These are phyloP conservation scores for Phytophthora cactorum DNA, from an alignment of 352 stramenopile genomes.

Conservation along the genomic window DNA sequence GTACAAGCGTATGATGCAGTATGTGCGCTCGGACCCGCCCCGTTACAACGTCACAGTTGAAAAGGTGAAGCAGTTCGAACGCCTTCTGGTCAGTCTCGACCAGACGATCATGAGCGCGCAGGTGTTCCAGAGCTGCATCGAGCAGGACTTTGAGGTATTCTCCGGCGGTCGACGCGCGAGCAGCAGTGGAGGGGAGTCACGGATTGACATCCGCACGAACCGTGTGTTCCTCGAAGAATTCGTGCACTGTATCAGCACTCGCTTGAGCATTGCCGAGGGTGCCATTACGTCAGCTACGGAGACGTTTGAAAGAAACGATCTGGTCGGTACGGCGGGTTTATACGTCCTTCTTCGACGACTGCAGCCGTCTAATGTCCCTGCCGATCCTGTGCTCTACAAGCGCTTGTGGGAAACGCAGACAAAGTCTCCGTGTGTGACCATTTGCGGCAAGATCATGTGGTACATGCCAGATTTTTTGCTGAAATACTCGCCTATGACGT, in stretches of 20 bases:
- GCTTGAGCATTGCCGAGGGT: constrained; percentile 64
- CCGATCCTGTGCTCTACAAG: constrained; percentile 91
- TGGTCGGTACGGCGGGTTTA: constrained; percentile 89
- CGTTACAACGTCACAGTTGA: constrained; percentile 87
- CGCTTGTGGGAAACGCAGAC: constrained; percentile 90
- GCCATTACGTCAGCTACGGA: constrained; percentile 87
- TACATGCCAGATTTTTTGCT: constrained; percentile 89
- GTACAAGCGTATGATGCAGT: constrained; percentile 94
- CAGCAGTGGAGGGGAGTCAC: constrained; percentile 72
- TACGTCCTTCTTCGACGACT: constrained; percentile 91
- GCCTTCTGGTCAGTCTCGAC: constrained; percentile 86
- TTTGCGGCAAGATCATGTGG: constrained; percentile 87
- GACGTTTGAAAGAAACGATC: constrained; percentile 87
- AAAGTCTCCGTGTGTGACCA: constrained; percentile 83
- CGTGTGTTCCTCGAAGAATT: constrained; percentile 89
- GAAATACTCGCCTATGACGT: constrained; percentile 83
- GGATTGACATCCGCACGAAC: constrained; percentile 86
- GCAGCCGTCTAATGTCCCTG: constrained; percentile 81
- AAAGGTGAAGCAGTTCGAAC: constrained; percentile 87
- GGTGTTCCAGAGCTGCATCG: constrained; percentile 88
- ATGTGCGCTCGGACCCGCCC: constrained; percentile 80
- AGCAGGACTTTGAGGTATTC: constrained; percentile 91
- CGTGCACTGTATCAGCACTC: constrained; percentile 80
- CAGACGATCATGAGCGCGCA: constrained; percentile 90
- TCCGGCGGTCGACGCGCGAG: constrained; percentile 50